Evolutionary conservation across 495 filamentous ascomycete genomes (phyloP).

Genomic region (Trichoderma orchidacearum): DNA sequence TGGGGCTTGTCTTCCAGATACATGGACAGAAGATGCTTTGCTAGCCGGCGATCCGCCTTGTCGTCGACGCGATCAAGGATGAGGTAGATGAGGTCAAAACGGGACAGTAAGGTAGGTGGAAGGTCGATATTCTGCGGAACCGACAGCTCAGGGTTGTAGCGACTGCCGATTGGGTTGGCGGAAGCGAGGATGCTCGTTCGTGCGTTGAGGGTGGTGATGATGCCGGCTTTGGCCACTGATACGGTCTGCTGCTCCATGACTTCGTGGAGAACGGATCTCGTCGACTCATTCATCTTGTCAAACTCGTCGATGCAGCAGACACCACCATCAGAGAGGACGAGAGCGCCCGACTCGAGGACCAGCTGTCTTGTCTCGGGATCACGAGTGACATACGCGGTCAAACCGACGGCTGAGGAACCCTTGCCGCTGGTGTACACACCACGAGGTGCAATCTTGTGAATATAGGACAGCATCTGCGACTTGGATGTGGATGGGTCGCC

Average conservation of each 20-base stretch:
- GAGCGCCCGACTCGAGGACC: constrained; percentile 89
- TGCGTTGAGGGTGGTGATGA: constrained; percentile 96
- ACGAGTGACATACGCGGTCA: constrained; percentile 95
- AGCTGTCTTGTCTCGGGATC: constrained; percentile 84
- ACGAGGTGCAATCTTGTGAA: constrained; percentile 93
- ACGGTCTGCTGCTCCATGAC: constrained; percentile 99
- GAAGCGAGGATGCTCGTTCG: constrained; percentile 89
- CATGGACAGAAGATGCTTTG: constrained; percentile 89
- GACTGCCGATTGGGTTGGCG: constrained; percentile 93
- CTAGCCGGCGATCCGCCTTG: constrained; percentile 70
- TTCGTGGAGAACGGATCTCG: constrained; percentile 92
- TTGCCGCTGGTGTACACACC: constrained; percentile 97
- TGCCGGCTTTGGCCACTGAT: constrained; percentile 95
- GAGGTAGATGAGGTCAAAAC: constrained; percentile 94
- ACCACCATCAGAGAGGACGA: constrained; percentile 91
- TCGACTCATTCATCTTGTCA: constrained; percentile 97
- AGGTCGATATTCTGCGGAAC: constrained; percentile 98
- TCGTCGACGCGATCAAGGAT: constrained; percentile 91
- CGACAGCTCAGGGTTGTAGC: constrained; percentile 90
- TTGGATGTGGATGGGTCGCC: constrained; percentile 95
- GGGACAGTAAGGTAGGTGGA: constrained; percentile 82
- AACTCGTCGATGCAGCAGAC: constrained; percentile 99
- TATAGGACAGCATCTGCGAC: constrained; percentile 84
- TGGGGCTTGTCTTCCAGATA: constrained; percentile 90
- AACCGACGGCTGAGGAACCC: constrained; percentile 91